Base-by-base conservation (phyloP, 1,284 basidiomycete species). In the Cryptococcus sp. region DNA sequence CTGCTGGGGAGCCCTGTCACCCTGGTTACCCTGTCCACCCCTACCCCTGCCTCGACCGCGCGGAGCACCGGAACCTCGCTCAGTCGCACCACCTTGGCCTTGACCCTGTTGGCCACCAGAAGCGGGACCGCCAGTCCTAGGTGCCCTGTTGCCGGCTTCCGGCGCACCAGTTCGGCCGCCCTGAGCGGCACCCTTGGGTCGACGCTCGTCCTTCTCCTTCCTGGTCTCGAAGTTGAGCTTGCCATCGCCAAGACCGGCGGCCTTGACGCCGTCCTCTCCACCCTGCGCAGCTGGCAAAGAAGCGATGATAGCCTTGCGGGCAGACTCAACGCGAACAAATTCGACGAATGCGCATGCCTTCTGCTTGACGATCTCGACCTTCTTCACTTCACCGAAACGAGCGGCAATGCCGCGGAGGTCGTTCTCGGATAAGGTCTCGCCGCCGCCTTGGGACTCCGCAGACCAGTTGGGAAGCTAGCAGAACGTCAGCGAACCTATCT, bases 261-360 rank as follows among this genome's bases (percentile, higher is more conserved):
- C 80, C 70, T 85, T 86, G 59, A 97, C 84, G n/a, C 91, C 91
- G 56, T 91, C 92, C 71, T 94, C 90, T 35, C 91, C 93, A 59
- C 91, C 92, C 63, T 87, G 85, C 46, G 74, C 66, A 39, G 79
- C 72, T 1, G 85, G 82, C 50, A 93, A 78, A 42, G 87, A 89
- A 3, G 87, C 84, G 23, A 84, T 80, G 68, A 98, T 94, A 3
- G 95, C 95, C 57, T 87, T 86, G 66, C 87, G 85, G 16, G 95
- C 95, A 25, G 85, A 81, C 3, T 96, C 93, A 61, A 93, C 79
- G 8, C 81, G 82, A 40, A 77, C 79, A 80, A 95, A 99, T 78
- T 98, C 94, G 70, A 94, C 84, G 83, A 98, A 98, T 1, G 94
- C 95, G 74, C 93, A 97, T 0, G 90, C 91, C 79, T 93, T 95